A percentile compares a stretch with the other conserved stretches of the same genome.
Evolutionary conservation across 306 rosid species (phyloP).

Genomic region (Castanea sativa): DNA sequence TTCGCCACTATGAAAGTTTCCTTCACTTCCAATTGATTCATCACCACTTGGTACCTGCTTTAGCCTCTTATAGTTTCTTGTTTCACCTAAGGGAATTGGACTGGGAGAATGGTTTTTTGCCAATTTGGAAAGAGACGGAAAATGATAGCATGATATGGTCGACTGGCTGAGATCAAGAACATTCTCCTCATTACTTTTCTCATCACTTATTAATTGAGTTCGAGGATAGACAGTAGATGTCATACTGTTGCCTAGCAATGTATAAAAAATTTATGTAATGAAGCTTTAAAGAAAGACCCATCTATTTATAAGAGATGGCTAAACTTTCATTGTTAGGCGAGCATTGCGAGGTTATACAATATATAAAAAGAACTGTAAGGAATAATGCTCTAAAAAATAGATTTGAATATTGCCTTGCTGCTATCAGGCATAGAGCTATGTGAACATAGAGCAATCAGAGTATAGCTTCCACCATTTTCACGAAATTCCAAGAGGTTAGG

Average conservation of each 20-base stretch:
- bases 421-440: slow-evolving; percentile 8
- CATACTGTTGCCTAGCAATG: neutral
- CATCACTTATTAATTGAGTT: slow-evolving; percentile 9
- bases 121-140: slow-evolving; percentile 20
- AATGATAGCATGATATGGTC: slow-evolving; percentile 18
- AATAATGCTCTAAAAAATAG: neutral
- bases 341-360: neutral
- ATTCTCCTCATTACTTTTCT: slow-evolving; percentile 3
- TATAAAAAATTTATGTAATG: neutral
- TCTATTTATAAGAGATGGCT: neutral
- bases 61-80: slow-evolving; percentile 40
- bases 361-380: neutral
- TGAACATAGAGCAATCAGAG: slow-evolving; percentile 11
- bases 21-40: slow-evolving; percentile 15
- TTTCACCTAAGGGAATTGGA: slow-evolving; percentile 34
- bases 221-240: neutral
- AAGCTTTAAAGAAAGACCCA: neutral
- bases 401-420: neutral
- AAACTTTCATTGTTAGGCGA: neutral
- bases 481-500: slow-evolving; percentile 1
- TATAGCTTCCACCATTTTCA: neutral
- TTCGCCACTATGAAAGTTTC: neutral
- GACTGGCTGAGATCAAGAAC: slow-evolving; percentile 14
- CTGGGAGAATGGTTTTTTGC: slow-evolving; percentile 9
- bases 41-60: slow-evolving; percentile 29